Conservation (phyloP, 306 rosid species). For the Rosa lucieae region DNA sequence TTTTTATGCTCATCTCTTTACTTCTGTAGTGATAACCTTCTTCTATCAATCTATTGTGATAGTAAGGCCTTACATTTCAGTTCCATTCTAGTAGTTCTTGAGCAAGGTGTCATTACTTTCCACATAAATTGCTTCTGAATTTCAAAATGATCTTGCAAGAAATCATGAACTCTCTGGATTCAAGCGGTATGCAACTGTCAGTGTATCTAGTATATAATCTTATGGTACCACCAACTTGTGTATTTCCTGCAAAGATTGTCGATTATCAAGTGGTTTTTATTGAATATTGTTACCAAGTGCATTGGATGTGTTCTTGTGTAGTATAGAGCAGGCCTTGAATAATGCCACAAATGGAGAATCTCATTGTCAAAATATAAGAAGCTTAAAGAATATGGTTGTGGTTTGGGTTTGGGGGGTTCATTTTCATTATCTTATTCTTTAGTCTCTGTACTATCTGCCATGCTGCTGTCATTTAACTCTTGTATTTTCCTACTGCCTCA, state of each 20-base stretch:
- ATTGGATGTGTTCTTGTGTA: slow-evolving; percentile 5
- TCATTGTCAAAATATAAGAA: background rate
- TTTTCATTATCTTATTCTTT: background rate
- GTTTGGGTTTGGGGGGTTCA: background rate
- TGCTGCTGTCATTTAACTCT: background rate
- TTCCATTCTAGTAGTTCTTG: slow-evolving; percentile 6
- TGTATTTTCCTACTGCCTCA: background rate
- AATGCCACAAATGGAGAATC: background rate
- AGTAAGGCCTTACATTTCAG: slow-evolving; percentile 18
- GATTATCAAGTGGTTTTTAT: background rate
- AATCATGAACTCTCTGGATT: background rate
- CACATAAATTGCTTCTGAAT: background rate
- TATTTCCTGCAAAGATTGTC: background rate
- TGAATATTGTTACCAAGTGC: background rate
- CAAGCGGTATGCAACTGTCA: background rate
- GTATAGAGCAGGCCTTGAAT: slow-evolving; percentile 1
- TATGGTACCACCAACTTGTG: background rate
- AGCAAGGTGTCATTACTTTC: background rate
- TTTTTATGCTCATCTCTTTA: slow-evolving; percentile 12
- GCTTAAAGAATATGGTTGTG: background rate
- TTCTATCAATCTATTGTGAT: slow-evolving; percentile 27
- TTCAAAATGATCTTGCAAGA: background rate
- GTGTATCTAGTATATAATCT: background rate
- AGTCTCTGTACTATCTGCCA: background rate
- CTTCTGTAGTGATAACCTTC: slow-evolving; percentile 17